Evolutionary conservation across 1,284 basidiomycete species (phyloP).

Genomic region (Cryptococcus depauperatus): DNA sequence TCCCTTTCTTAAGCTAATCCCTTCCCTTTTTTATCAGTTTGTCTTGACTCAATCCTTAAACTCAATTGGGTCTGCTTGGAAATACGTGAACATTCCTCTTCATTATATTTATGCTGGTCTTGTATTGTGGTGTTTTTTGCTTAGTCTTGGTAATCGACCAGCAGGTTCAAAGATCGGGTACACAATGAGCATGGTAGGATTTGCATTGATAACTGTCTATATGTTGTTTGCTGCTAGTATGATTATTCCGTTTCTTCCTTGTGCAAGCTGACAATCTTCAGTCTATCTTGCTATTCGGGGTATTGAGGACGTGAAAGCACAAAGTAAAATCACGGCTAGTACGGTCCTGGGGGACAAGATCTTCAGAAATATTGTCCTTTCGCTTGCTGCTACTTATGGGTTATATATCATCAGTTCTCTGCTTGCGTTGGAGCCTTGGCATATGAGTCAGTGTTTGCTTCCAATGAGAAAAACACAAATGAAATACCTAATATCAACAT

Average conservation of each 20-base stretch:
- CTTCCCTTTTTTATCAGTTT: too few relatives aligned
- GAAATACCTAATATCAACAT: constrained; percentile 1
- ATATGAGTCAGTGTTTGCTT: constrained; percentile 24
- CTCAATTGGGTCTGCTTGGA: constrained; percentile 26
- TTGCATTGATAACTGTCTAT: constrained; percentile 79
- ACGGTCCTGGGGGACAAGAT: constrained; percentile 66
- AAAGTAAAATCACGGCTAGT: constrained; percentile 48
- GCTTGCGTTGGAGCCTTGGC: constrained; percentile 56
- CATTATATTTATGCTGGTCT: constrained; percentile 82
- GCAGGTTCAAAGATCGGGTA: constrained; percentile 78
- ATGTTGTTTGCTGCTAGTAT: constrained; percentile 61
- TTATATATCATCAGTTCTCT: constrained; percentile 72
- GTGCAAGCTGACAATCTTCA: constrained; percentile 31
- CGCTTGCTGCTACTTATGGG: constrained; percentile 74
- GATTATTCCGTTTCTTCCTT: constrained; percentile 22
- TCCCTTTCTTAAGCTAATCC: constrained; percentile 49
- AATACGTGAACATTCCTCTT: constrained; percentile 66
- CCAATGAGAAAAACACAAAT: neutral
- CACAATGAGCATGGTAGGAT: constrained; percentile 71
- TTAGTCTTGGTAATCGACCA: constrained; percentile 84
- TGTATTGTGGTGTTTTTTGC: constrained; percentile 80
- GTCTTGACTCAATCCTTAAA: constrained; percentile 30
- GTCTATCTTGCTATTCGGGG: constrained; percentile 73
- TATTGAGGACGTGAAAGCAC: constrained; percentile 53
- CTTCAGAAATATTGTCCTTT: constrained; percentile 78